Evolutionary conservation across 345 rosid species (phyloP), one percentile per base, ranked within the genome.

Genomic region (Chamaenerion angustifolium): DNA sequence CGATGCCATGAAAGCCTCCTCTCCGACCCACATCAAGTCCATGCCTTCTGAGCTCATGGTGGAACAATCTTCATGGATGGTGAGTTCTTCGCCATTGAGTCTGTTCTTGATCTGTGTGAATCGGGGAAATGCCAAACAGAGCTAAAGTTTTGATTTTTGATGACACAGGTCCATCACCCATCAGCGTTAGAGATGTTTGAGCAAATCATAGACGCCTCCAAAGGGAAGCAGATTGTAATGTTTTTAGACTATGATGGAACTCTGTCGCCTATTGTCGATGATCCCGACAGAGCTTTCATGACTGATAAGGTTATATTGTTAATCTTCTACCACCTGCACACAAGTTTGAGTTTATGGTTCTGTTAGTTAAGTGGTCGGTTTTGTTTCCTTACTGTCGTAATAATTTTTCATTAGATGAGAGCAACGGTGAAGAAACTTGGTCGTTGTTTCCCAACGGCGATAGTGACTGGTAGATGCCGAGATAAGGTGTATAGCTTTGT

Each of bases 241-340:
- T 92, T 92, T 51, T 76, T 92, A 16, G 98, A 92, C 65, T 92
- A 92, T 40, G 98, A 92, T 43, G 98, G 98, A 1, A 92, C 98
- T 5, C 90, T 92, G 45, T 81, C 98, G 10, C 96, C 94, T 6
- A 92, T 92, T n/a, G 98, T 92, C 23, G 90, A 73, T 56, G 88
- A 92, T 59, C 98, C 98, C 40, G 98, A 92, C 56, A 71, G 70
- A 68, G 96, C 98, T 49, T 77, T 76, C 82, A 87, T 92, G 80
- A 68, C 96, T 37, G 68, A 45, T 35, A 83, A 84, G 83, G 98
- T n/a, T 92, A 4, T 47, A 12, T 11, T 31, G 27, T 9, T 16
- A 44, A n/a, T n/a, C n/a, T n/a, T n/a, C n/a, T n/a, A n/a, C n/a
- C n/a, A n/a, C n/a, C n/a, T n/a, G n/a, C n/a, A 0, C n/a, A 16